phyloP scores from a whole-genome alignment of 1,284 basidiomycete genomes.

The Phlebopus sp. region DNA sequence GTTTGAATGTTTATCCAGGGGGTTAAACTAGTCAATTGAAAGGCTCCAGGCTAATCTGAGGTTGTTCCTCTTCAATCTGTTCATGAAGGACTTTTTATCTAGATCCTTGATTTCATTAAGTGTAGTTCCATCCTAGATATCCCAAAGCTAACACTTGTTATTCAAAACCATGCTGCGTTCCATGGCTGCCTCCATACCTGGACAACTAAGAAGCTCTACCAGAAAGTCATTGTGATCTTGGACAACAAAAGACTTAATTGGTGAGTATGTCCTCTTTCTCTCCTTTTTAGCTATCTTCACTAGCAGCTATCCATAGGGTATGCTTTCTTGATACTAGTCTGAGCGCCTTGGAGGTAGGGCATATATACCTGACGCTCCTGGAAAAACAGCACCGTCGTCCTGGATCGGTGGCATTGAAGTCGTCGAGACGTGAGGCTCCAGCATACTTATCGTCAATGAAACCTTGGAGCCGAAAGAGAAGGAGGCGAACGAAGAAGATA shows the following conservation, averaged over 20 bases:
- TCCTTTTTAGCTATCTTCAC: too few relatives aligned
- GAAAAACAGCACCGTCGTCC: too few relatives aligned
- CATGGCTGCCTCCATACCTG: slow-evolving; percentile 28
- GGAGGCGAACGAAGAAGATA: too few relatives aligned
- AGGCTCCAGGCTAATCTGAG: slow-evolving; percentile 25
- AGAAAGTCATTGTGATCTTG: slow-evolving; percentile 34
- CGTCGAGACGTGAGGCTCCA: too few relatives aligned
- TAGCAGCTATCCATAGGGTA: too few relatives aligned
- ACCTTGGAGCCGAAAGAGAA: too few relatives aligned
- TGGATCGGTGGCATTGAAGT: too few relatives aligned
- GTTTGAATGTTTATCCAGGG: slow-evolving; percentile 28
- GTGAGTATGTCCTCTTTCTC: too few relatives aligned
- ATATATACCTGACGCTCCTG: too few relatives aligned
- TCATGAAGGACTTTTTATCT: slow-evolving; percentile 22
- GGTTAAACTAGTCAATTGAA: slow-evolving; percentile 40
- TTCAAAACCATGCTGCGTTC: slow-evolving; percentile 16
- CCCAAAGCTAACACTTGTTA: slow-evolving; percentile 15
- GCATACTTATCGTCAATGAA: too few relatives aligned
- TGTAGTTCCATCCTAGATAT: slow-evolving; percentile 32
- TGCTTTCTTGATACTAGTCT: too few relatives aligned
- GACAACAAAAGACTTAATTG: slow-evolving; percentile 23
- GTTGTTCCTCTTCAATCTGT: slow-evolving; percentile 12
- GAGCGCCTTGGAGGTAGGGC: too few relatives aligned
- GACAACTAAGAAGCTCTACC: slow-evolving; percentile 21
- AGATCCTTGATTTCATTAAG: slow-evolving; percentile 26